Base-by-base conservation (phyloP, 768 basidiomycete genomes). In the Termitomyces sp. region DNA sequence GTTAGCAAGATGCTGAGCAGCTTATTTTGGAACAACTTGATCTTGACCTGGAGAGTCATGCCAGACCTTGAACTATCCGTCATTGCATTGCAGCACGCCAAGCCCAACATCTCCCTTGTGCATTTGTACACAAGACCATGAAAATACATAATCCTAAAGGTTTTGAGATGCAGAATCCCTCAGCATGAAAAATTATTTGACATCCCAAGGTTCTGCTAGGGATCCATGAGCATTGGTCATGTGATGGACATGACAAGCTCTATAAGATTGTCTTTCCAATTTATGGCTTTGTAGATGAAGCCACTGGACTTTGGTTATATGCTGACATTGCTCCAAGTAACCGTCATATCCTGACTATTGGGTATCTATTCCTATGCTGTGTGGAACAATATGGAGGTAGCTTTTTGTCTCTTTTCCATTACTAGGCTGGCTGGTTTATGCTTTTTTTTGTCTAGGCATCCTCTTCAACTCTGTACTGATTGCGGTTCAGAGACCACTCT, bases 261-360 rank as follows among this genome's bases (percentile, higher is more conserved):
- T 63, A 70, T 52, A 60, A 62, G 11, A 76, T 76, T 39, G 78
- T 76, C 0, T 78, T 78, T 61, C 72, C 73, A 0, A 65, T 77
- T 27, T 78, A 68, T 65, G 58, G 39, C 15, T 33, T 63, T 39
- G 59, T 61, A 8, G 60, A 63, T 51, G 54, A 63, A 42, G 57
- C 45, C 0, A 58, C 50, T 1, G 27, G 39, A 16, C 22, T 47
- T 15, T 63, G 62, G 59, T 48, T 63, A 1, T 51, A n/a, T 42
- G 57, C 44, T 22, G 58, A 59, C 44, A 54, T 63, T 49, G 59
- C 58, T 11, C 62, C 55, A 24, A 60, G 47, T 12, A 63, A 63
- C 42, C 36, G 49, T 20, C 7, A 54, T 9, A 53, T 31, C 16
- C 8, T 49, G 22, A 30, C 58, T n/a, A 54, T 63, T 41, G 54